Evolutionary conservation across 306 rosid genomes (phyloP).

Genomic region (Gleditsia sinensis): DNA sequence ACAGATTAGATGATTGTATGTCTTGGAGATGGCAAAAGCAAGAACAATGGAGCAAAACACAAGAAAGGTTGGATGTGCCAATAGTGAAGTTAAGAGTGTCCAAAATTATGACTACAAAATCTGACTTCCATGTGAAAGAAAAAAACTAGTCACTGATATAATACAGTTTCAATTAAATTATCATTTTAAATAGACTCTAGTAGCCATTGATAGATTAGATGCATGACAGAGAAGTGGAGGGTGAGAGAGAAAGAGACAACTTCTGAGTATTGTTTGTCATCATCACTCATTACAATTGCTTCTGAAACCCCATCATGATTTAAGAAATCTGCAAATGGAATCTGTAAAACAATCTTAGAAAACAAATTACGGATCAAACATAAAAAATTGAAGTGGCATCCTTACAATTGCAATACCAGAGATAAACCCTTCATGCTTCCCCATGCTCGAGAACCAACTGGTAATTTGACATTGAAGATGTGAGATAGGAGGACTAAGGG

Average conservation of each 20-base stretch:
- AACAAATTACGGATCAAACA: conserved; percentile 1
- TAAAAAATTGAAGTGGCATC: conserved; percentile 24
- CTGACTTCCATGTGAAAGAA: conserved; percentile 13
- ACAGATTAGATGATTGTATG: background rate
- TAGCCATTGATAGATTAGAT: conserved; percentile 8
- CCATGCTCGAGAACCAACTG: conserved; percentile 97
- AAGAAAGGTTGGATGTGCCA: background rate
- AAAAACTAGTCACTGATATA: background rate
- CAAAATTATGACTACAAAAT: conserved; percentile 9
- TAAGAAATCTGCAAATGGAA: conserved; percentile 90
- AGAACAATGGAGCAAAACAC: background rate
- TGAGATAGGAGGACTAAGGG: conserved; percentile 28
- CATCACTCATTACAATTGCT: conserved; percentile 72
- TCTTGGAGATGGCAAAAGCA: conserved; percentile 4
- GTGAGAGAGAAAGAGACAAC: conserved; percentile 42
- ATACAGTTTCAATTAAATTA: background rate
- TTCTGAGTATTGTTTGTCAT: conserved; percentile 65
- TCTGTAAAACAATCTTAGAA: conserved; percentile 48
- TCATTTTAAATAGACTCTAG: conserved; percentile 16
- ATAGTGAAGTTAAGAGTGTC: background rate
- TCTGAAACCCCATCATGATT: conserved; percentile 75
- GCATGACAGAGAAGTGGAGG: background rate
- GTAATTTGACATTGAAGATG: conserved; percentile 35
- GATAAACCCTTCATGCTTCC: conserved; percentile 73
- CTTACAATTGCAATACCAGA: conserved; percentile 57